A percentile compares a stretch with the other conserved stretches of the same genome.
phyloP scores from a whole-genome alignment of 2,329 filamentous ascomycete species.

The Biscogniauxia mediterranea region DNA sequence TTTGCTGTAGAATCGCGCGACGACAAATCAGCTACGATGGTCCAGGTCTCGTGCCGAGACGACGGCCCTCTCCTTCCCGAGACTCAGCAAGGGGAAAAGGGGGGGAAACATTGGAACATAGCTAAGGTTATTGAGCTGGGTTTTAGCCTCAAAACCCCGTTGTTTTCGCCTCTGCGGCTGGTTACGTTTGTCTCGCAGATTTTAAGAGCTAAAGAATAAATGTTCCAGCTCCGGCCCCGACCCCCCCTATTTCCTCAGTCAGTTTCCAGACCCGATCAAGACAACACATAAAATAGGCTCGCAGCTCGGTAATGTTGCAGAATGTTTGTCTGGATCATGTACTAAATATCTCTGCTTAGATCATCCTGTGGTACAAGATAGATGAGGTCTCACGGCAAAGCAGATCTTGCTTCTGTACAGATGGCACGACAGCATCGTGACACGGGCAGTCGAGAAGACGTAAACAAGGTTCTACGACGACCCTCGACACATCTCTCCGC shows the following conservation, averaged over 20 bases:
- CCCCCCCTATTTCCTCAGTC: not conserved
- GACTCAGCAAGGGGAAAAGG: not conserved
- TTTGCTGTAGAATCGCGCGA: not conserved
- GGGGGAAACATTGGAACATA: not conserved
- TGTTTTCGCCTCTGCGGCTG: not conserved
- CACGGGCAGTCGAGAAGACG: constrained; percentile 14
- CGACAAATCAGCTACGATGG: not conserved
- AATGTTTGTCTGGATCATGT: not conserved
- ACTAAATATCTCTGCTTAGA: not conserved
- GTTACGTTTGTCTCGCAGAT: not conserved
- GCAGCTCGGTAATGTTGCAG: not conserved
- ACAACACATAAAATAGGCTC: not conserved
- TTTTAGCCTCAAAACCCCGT: not conserved
- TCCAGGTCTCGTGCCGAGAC: not conserved
- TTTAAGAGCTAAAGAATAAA: not conserved
- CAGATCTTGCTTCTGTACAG: not conserved
- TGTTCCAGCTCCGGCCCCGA: not conserved
- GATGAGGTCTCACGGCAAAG: not conserved
- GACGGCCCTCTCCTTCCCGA: not conserved
- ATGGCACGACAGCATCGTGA: constrained; percentile 9
- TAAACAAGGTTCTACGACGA: constrained; percentile 14
- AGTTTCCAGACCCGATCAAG: not conserved
- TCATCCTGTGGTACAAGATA: not conserved
- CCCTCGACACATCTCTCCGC: constrained; percentile 5
- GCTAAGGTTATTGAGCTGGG: not conserved